Base-by-base conservation (phyloP, 1,284 basidiomycete species). In the Laetiporus sulphureus region DNA sequence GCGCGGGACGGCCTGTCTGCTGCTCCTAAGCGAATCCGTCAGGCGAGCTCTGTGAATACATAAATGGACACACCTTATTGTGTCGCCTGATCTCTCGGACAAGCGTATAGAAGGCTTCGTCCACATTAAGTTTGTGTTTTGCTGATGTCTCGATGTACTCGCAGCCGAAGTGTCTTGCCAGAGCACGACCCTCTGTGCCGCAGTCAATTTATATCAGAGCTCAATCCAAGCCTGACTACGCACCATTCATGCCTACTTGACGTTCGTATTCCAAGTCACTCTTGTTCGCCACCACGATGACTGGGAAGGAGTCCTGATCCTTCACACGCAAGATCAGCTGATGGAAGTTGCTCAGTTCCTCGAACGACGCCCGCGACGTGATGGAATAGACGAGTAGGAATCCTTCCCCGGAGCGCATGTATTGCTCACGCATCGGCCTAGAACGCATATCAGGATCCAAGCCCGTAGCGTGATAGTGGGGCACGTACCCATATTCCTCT, bases 381-480 rank as follows among this genome's bases (percentile, higher is more conserved):
- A 99, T 99, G 48, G 92, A 95, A 69, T 99, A 99, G 47, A 99
- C 96, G 48, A 99, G 83, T 37, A 99, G 77, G 76, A 99, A 99
- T 3, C 96, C 96, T 68, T 99, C 96, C 47, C 96, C 96, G 20
- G 91, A 89, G 40, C 91, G 83, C 91, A 94, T 96, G 72, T 96
- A 96, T 58, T 96, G 93, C 63, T 96, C 93, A 41, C 93, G 84
- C 93, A 96, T 96, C 23, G 92, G 93, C 48, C 91, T 94, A 41
- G 30, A 43, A 22, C 8, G 38, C 13, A 21, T 8, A 27, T 44
- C 16, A 48, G 35, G 23, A 23, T 19, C 22, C 33, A 30, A 29
- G 30, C 27, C 37, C 16, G 15, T 15, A 25, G 25, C 2, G 19
- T 3, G 18, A 16, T 31, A 31, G 4, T n/a, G 21, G 10, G 6